phyloP scores from a whole-genome alignment of 2,329 filamentous ascomycete genomes.

The Talaromyces sp. region DNA sequence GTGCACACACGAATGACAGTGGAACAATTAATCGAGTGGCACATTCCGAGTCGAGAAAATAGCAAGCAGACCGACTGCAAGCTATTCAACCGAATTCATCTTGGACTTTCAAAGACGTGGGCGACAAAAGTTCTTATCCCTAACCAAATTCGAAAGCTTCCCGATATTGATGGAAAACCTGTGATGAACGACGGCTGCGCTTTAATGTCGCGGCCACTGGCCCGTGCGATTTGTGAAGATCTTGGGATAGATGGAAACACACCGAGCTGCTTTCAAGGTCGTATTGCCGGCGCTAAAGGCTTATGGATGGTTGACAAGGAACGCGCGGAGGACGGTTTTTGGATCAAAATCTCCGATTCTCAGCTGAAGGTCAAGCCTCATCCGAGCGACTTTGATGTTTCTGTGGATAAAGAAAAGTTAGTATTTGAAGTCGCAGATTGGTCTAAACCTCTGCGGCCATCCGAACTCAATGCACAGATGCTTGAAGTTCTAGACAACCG shows the following conservation, averaged over 20 bases:
- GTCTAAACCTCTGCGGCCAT: slow-evolving; percentile 39
- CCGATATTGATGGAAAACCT: slow-evolving; percentile 21
- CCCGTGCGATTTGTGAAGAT: slow-evolving; percentile 40
- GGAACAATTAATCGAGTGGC: slow-evolving; percentile 41
- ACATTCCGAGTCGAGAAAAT: slow-evolving; percentile 36
- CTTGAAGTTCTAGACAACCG: slow-evolving; percentile 52
- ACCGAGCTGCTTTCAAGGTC: slow-evolving; percentile 52
- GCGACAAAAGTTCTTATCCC: slow-evolving; percentile 33
- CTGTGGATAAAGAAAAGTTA: slow-evolving; percentile 40
- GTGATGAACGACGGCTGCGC: slow-evolving; percentile 52
- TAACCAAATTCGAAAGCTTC: slow-evolving; percentile 30
- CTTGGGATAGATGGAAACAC: slow-evolving; percentile 37
- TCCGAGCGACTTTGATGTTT: slow-evolving; percentile 23
- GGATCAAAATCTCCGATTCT: slow-evolving; percentile 54
- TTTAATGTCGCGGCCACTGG: slow-evolving; percentile 49
- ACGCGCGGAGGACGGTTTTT: slow-evolving; percentile 30
- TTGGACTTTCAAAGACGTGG: slow-evolving; percentile 42
- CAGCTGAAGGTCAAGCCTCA: slow-evolving; percentile 53
- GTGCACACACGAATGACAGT: slow-evolving; percentile 33
- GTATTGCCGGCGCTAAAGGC: slow-evolving; percentile 58
- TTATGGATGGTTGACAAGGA: slow-evolving; percentile 52
- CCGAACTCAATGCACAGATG: slow-evolving; percentile 50
- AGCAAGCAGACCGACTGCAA: slow-evolving; percentile 36
- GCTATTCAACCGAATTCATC: slow-evolving; percentile 38
- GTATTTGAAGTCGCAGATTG: slow-evolving; percentile 54